phyloP scores from a whole-genome alignment of 139 green algal species.

The Penium margaritaceum region DNA sequence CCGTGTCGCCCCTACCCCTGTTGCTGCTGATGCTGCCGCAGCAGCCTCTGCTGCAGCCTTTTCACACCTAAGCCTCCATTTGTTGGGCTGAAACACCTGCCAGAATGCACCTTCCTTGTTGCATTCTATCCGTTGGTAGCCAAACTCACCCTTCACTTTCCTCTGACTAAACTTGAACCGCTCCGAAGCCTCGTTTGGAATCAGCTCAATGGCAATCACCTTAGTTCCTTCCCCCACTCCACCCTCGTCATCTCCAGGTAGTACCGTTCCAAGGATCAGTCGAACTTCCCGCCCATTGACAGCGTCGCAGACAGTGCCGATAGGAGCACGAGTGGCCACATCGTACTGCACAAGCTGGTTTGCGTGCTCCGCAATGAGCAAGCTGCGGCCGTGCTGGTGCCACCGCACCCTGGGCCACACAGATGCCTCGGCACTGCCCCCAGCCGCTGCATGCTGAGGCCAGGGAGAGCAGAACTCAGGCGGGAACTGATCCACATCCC shows the following conservation, averaged over 20 bases:
- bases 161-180: not conserved
- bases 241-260: not conserved
- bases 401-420: constrained; percentile 9
- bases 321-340: not conserved
- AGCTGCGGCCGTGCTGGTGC: constrained; percentile 9
- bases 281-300: constrained; percentile 18
- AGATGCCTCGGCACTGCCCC: not conserved
- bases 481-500: constrained; percentile 18
- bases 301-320: constrained; percentile 30
- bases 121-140: constrained; percentile 15
- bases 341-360: constrained; percentile 41
- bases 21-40: no score
- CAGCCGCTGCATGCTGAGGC: not conserved
- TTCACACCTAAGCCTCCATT: constrained; percentile 1
- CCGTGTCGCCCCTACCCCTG: no score
- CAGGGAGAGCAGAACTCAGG: not conserved
- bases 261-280: no score
- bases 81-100: constrained; percentile 31
- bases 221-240: not conserved
- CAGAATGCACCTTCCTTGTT: constrained; percentile 26
- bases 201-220: constrained; percentile 15
- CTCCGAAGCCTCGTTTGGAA: constrained; percentile 6
- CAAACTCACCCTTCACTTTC: constrained; percentile 2
- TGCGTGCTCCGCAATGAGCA: constrained; percentile 7
- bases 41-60: constrained; percentile 9